A percentile compares a stretch with the other conserved stretches of the same genome.
phyloP scores from a whole-genome alignment of 2,329 filamentous ascomycete species.

The Aspergillus fijiensis region DNA sequence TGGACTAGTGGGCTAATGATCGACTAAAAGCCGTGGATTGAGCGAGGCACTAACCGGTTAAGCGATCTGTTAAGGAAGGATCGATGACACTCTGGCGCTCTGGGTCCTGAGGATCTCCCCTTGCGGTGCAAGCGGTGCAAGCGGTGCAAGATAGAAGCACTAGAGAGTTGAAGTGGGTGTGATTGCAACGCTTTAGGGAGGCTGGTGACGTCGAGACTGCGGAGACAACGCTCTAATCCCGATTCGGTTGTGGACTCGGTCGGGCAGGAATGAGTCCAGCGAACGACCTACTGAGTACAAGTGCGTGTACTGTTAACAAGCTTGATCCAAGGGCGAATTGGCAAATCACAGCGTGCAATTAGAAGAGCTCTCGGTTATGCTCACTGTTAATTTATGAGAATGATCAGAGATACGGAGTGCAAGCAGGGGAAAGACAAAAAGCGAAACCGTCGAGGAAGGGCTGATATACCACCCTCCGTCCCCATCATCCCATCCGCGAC shows the following conservation, averaged over 20 bases:
- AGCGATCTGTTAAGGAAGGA: constrained; percentile 2
- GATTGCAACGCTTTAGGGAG: not conserved
- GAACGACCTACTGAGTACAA: not conserved
- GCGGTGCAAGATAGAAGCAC: not conserved
- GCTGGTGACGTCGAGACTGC: constrained; percentile 27
- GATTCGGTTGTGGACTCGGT: constrained; percentile 13
- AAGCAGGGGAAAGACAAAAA: not conserved
- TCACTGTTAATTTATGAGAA: not conserved
- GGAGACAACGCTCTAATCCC: constrained; percentile 13
- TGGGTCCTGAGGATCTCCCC: not conserved
- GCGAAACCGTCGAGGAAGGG: not conserved
- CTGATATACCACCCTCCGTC: not conserved
- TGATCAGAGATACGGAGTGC: not conserved
- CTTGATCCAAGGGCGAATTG: not conserved
- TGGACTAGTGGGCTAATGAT: not conserved
- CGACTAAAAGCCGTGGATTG: not conserved
- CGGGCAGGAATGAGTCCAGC: constrained; percentile 6
- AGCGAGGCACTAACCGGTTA: constrained; percentile 2
- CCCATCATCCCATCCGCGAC: constrained; percentile 14
- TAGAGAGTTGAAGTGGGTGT: not conserved
- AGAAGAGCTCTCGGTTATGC: not conserved
- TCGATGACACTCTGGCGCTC: constrained; percentile 9
- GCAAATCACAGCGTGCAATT: constrained; percentile 3
- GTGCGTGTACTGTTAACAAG: constrained; percentile 9
- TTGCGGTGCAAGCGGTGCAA: not conserved